These are phyloP conservation scores for Coriolopsis trogii DNA, from an alignment of 1,284 basidiomycete genomes.

Conservation along the genomic window DNA sequence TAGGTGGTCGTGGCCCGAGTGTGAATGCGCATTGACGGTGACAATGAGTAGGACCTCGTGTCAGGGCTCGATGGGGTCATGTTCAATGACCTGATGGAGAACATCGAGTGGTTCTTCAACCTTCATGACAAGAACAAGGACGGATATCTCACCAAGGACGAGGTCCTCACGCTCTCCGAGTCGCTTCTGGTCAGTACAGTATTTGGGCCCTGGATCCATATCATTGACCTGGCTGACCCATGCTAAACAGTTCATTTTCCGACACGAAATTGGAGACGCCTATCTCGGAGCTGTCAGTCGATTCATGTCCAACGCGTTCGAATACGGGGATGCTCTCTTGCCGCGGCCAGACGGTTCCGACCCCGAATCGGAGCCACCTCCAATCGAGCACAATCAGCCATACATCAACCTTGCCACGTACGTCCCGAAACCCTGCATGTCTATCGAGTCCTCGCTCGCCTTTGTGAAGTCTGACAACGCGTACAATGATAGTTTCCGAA, in stretches of 20 bases:
- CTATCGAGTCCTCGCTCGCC: too few relatives aligned
- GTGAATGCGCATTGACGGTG: background rate
- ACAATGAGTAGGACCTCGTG: slow-evolving; percentile 84
- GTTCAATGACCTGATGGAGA: slow-evolving; percentile 97
- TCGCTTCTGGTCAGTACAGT: slow-evolving; percentile 78
- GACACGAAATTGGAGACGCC: slow-evolving; percentile 95
- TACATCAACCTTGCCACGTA: slow-evolving; percentile 87
- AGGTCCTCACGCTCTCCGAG: slow-evolving; percentile 94
- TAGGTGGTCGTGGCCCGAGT: slow-evolving; percentile 24
- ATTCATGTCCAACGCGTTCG: slow-evolving; percentile 96
- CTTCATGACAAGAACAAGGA: slow-evolving; percentile 97
- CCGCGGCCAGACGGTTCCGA: slow-evolving; percentile 51
- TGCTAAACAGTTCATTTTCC: slow-evolving; percentile 88
- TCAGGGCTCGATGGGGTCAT: slow-evolving; percentile 90
- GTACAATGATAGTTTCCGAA: slow-evolving; percentile 93
- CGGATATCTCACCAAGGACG: slow-evolving; percentile 93
- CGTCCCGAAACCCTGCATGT: too few relatives aligned
- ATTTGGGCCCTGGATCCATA: background rate
- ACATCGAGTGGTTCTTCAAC: slow-evolving; percentile 98
- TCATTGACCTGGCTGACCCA: too few relatives aligned
- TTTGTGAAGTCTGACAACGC: too few relatives aligned
- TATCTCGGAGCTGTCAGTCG: slow-evolving; percentile 95
- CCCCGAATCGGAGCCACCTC: slow-evolving; percentile 48
- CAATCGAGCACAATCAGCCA: slow-evolving; percentile 74
- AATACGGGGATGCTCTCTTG: slow-evolving; percentile 88